Evolutionary conservation across 2,329 filamentous ascomycete species (phyloP), one percentile per base, ranked within the genome.

Genomic region (Sclerotinia glacialis): DNA sequence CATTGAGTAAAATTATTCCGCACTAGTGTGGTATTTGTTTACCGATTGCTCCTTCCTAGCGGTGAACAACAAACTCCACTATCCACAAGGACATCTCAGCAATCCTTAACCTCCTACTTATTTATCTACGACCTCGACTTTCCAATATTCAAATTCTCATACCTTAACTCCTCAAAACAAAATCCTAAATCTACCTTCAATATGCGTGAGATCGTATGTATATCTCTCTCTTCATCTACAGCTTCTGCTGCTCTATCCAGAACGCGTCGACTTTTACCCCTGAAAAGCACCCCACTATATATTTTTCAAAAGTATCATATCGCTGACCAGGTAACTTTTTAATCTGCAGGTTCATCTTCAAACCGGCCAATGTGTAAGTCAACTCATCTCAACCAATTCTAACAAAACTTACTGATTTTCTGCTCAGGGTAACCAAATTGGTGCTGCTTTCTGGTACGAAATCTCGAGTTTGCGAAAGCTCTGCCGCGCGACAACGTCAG

Each of bases 381-480:
- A 49, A 70, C 65, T 14, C n/a, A 49, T 50, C 67, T 54, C 49
- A 16, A 12, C 44, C 31, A 11, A n/a, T 34, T 18, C 37, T 42
- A 54, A 64, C 55, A 67, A 68, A 53, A 68, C n/a, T 34, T 64
- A 16, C 69, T 74, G 54, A 74, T 28, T 31, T 72, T 76, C 69
- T 70, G n/a, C 8, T 76, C 77, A 97, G 94, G 95, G 95, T 88
- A 99, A 99, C 91, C 95, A 99, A 92, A 97, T 98, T 77, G 95
- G 95, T 94, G 95, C 95, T 86, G 95, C 95, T 83, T 99, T 99
- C 88, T 99, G 95, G 90, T 92, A 83, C 75, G 87, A 84, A 73
- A 67, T 69, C 65, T 65, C 61, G 31, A 54, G 26, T 63, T 60
- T 64, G 67, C 69, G 61, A 62, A 69, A 68, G 56, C 50, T 65